Conservation (phyloP, 73 alveolate genomes). For the Durusdinium trenchii region DNA sequence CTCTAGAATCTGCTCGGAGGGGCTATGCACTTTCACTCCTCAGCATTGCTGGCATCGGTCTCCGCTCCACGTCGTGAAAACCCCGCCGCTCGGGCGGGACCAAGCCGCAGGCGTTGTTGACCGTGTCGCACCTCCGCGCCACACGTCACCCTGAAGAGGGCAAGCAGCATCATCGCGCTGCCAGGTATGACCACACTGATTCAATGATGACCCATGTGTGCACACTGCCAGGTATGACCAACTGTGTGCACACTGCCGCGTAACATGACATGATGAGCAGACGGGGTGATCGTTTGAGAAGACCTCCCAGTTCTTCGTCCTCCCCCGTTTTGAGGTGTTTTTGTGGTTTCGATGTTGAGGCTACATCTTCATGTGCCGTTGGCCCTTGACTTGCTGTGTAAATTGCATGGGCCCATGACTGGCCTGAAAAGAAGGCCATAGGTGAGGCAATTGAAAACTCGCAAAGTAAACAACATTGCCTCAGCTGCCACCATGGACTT, state of each 20-base stretch:
- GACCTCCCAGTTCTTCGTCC: too few species aligned
- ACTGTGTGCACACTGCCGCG: background rate
- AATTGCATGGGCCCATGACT: too few species aligned
- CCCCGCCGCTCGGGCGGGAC: background rate
- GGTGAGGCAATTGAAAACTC: background rate
- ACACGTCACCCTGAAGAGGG: background rate
- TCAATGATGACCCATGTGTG: background rate
- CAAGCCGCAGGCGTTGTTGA: background rate
- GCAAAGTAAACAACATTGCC: too few species aligned
- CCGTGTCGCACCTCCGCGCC: background rate
- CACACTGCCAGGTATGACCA: background rate
- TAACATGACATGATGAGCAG: background rate
- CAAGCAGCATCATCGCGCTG: background rate
- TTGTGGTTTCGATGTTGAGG: too few species aligned
- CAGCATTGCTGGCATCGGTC: too few species aligned
- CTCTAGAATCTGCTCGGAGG: background rate
- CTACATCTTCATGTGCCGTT: too few species aligned
- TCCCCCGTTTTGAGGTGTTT: too few species aligned
- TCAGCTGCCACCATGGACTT: too few species aligned
- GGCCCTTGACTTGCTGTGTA: too few species aligned
- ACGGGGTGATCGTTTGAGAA: background rate
- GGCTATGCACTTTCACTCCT: slow-evolving; percentile 52
- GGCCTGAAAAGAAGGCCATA: background rate
- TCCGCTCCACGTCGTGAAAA: background rate
- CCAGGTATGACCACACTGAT: background rate